Evolutionary conservation across 176 grass and related monocot species (phyloP).

Genomic region (Alopecurus myosuroides): DNA sequence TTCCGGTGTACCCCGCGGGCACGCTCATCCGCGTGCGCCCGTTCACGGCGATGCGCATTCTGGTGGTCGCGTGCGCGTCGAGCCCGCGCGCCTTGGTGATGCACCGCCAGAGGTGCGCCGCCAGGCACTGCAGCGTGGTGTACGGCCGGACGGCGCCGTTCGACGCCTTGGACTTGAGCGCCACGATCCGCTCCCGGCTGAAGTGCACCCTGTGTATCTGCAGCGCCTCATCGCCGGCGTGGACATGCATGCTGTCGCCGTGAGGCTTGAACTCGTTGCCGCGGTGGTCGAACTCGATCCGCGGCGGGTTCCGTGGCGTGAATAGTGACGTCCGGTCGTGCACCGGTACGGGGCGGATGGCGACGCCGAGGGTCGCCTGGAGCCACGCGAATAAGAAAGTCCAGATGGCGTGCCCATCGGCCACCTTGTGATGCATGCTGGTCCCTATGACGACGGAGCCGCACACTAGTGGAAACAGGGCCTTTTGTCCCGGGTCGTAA

Average conservation of each 20-base stretch:
- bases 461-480: no score
- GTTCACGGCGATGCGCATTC: not conserved
- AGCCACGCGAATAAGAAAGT: not conserved
- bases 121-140: not conserved
- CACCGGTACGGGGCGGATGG: not conserved
- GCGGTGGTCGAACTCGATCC: not conserved
- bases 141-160: not conserved
- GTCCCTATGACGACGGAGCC: not conserved
- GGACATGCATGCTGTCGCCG: fast-evolving
- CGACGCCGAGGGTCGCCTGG: not conserved
- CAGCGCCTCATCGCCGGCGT: not conserved
- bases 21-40: not conserved
- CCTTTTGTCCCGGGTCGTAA: no score
- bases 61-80: not conserved
- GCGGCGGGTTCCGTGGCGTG: not conserved
- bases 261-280: not conserved
- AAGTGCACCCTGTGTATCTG: not conserved
- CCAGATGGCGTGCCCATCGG: not conserved
- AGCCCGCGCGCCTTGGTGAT: not conserved
- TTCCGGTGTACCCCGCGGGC: not conserved
- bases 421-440: not conserved
- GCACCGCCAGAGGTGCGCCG: constrained; percentile 10
- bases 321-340: not conserved
- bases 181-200: not conserved
- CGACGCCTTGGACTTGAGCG: not conserved